A percentile compares a stretch with the other conserved stretches of the same genome.
Conservation (phyloP, 2,329 filamentous ascomycete genomes). For the Paradendryphiella salina region DNA sequence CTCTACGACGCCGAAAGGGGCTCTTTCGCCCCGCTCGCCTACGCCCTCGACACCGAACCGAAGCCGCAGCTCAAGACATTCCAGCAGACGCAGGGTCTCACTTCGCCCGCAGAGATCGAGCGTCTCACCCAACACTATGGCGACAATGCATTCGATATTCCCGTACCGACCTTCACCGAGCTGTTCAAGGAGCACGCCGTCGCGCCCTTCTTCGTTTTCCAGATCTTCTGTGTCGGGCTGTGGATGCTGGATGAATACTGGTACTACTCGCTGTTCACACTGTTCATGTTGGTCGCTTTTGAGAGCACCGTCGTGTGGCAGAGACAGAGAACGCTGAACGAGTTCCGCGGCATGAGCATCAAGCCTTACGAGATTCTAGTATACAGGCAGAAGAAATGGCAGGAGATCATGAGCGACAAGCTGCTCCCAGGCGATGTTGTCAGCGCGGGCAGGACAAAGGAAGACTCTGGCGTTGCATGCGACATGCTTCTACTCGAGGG, state of each 20-base stretch:
- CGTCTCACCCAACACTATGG: conserved; percentile 91
- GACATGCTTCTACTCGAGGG: conserved; percentile 96
- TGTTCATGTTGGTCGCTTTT: conserved; percentile 97
- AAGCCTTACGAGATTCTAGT: conserved; percentile 96
- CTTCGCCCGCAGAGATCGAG: conserved; percentile 72
- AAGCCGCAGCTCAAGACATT: conserved; percentile 78
- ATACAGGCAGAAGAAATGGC: conserved; percentile 84
- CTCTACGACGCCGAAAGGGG: conserved; percentile 73
- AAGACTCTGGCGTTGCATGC: conserved; percentile 94
- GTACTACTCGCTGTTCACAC: conserved; percentile 99
- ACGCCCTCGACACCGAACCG: conserved; percentile 81
- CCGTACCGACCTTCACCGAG: conserved; percentile 92
- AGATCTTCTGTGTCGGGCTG: conserved; percentile 95
- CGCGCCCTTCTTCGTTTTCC: conserved; percentile 98
- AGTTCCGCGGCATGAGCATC: conserved; percentile 99
- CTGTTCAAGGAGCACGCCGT: conserved; percentile 98
- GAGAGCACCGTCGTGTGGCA: conserved; percentile 99
- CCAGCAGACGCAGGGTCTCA: conserved; percentile 77
- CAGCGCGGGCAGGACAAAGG: conserved; percentile 90
- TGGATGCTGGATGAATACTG: conserved; percentile 99
- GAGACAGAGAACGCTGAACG: conserved; percentile 88
- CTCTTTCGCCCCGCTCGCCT: conserved; percentile 79
- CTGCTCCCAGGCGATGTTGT: conserved; percentile 91
- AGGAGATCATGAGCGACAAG: conserved; percentile 84
- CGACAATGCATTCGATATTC: conserved; percentile 94